phyloP scores from a whole-genome alignment of 2,329 filamentous ascomycete species.

The Cytospora leucostoma region DNA sequence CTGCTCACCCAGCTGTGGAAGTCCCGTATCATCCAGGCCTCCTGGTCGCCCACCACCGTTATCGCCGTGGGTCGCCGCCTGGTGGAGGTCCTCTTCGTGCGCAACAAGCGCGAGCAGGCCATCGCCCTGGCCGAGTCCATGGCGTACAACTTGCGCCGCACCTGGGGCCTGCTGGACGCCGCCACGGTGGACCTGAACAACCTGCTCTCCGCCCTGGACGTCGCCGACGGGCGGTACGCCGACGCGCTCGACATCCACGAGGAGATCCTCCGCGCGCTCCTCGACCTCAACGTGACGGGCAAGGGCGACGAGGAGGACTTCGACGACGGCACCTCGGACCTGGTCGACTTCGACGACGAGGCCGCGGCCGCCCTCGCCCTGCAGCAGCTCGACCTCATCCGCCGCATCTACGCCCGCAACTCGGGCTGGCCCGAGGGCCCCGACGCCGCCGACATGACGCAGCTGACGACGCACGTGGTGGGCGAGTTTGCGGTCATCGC shows the following conservation, averaged over 20 bases:
- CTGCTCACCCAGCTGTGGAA: slow-evolving; percentile 29
- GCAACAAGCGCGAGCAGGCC: slow-evolving; percentile 24
- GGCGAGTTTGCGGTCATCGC: slow-evolving; percentile 26
- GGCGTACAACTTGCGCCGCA: slow-evolving; percentile 29
- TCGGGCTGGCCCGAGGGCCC: slow-evolving; percentile 25
- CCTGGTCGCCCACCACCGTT: slow-evolving; percentile 26
- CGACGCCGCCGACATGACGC: slow-evolving; percentile 25
- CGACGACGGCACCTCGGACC: slow-evolving; percentile 25
- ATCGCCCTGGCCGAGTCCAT: slow-evolving; percentile 29
- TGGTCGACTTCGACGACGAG: slow-evolving; percentile 28
- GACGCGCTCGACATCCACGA: slow-evolving; percentile 27
- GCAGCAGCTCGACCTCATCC: slow-evolving; percentile 28
- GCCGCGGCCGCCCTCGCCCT: slow-evolving; percentile 26
- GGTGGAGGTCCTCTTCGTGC: slow-evolving; percentile 28
- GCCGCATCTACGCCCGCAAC: slow-evolving; percentile 28
- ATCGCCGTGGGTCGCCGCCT: slow-evolving; percentile 27
- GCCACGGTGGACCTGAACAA: slow-evolving; percentile 29
- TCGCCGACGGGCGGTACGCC: slow-evolving; percentile 25
- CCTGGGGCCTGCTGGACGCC: slow-evolving; percentile 28
- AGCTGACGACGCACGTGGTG: slow-evolving; percentile 26
- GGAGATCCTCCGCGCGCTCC: slow-evolving; percentile 27
- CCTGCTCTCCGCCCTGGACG: slow-evolving; percentile 27
- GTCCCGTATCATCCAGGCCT: slow-evolving; percentile 27
- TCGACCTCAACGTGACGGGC: slow-evolving; percentile 26
- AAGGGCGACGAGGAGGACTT: slow-evolving; percentile 12